Evolutionary conservation across 257 asterid genomes (phyloP).

Genomic region (Solanum peruvianum): DNA sequence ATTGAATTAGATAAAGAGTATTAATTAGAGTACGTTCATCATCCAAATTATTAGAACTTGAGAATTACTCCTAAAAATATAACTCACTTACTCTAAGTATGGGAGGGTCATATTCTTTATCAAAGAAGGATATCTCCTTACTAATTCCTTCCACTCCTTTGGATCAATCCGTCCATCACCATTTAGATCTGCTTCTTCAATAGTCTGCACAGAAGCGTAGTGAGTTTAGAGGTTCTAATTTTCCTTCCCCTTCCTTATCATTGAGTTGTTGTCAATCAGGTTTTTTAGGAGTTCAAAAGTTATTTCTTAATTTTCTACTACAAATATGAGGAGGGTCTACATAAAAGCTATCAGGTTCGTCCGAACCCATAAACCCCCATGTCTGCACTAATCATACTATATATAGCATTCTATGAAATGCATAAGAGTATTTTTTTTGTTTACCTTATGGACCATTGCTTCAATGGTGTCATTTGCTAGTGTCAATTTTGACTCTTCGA

Average conservation of each 20-base stretch:
- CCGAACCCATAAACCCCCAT: too few relatives aligned
- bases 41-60: neutral
- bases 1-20: neutral
- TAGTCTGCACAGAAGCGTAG: slow-evolving; percentile 15
- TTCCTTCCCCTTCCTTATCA: too few relatives aligned
- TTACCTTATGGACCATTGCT: neutral
- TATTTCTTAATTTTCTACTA: too few relatives aligned
- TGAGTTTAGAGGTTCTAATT: too few relatives aligned
- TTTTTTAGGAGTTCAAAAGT: too few relatives aligned
- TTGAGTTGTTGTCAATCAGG: too few relatives aligned
- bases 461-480: neutral
- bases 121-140: slow-evolving; percentile 42
- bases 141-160: slow-evolving; percentile 61
- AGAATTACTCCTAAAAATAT: neutral
- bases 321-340: too few relatives aligned
- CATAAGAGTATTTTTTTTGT: too few relatives aligned
- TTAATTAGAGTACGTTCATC: neutral
- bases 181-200: slow-evolving; percentile 43
- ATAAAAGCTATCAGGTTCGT: too few relatives aligned
- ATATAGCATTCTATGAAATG: too few relatives aligned
- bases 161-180: slow-evolving; percentile 50
- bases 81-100: slow-evolving; percentile 28
- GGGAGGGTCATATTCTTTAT: slow-evolving; percentile 72
- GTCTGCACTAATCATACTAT: neutral
- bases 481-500: neutral